Base-by-base conservation (phyloP, 1,139 yeast species). In the Torulaspora globosa region DNA sequence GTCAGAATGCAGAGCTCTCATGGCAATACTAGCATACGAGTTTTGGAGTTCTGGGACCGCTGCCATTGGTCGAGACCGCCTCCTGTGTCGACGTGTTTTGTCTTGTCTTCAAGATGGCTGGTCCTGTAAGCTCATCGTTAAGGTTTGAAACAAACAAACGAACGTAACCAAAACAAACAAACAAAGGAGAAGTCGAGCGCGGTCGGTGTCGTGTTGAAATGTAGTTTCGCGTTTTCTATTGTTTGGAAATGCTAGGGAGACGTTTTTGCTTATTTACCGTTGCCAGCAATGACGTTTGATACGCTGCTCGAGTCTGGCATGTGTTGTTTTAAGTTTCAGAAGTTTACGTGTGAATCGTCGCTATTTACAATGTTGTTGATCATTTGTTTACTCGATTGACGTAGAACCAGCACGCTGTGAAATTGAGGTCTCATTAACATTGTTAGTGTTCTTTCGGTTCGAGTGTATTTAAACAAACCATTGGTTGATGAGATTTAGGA, bases 101-200 rank as follows among this genome's bases (percentile, higher is more conserved):
- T 39, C 21, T 41, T 35, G 35, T 34, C n/a, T 24, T n/a, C 7
- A 6, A 32, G 19, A 43, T 43, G 46, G 46, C 46, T 43, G 46
- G 46, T 24, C 27, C 36, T 15, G 12, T 21, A 23, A 21, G 27
- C 21, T 27, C 11, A 21, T 35, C 10, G 16, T n/a, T n/a, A 12
- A 30, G 12, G 32, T 15, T 3, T 39, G 42, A 39, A 39, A 39
- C 42, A 39, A 15, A 36, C 16, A 37, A 30, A 29, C 35, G 21
- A 21, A 21, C 24, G 32, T 21, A 12, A 15, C 14, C 15, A n/a
- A 4, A 10, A 11, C 9, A 21, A 21, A 21, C 23, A 21, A 21
- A 21, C 23, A 21, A 7, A 21, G 2, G 23, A 8, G 6, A 5
- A 19, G 21, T 19, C 5, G 3, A 5, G 21, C 21, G 21, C 5